A percentile compares a stretch with the other conserved stretches of the same genome.
Conservation (phyloP, 78 protist genomes). For the Polysphondylium violaceum region DNA sequence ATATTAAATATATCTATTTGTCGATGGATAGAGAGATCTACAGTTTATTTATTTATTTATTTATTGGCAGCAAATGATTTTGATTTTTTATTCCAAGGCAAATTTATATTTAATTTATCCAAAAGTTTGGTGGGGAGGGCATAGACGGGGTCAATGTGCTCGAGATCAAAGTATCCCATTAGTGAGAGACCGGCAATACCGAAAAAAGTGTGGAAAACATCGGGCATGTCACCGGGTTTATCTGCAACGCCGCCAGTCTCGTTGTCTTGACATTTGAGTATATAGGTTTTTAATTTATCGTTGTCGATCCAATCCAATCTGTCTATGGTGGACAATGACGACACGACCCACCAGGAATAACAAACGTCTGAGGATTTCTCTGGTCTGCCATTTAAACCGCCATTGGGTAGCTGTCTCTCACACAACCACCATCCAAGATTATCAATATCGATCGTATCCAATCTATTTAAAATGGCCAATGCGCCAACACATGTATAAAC, state of each 20-base stretch:
- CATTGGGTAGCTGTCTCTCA: constrained; percentile 97
- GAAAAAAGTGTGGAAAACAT: constrained; percentile 99
- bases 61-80: too few species aligned
- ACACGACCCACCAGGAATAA: constrained; percentile 99
- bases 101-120: constrained; percentile 19
- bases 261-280: constrained; percentile 95
- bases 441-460: constrained; percentile 87
- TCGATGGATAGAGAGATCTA: too few species aligned
- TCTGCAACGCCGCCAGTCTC: constrained; percentile 99
- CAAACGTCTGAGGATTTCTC: constrained; percentile 99
- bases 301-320: constrained; percentile 95
- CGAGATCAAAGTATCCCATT: constrained; percentile 67
- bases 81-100: constrained; percentile 52
- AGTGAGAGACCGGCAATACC: constrained; percentile 96
- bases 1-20: too few species aligned
- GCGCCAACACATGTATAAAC: constrained; percentile 98
- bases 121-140: constrained; percentile 64
- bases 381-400: constrained; percentile 99
- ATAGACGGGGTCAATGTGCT: constrained; percentile 81
- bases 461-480: constrained; percentile 89
- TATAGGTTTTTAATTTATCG: constrained; percentile 88
- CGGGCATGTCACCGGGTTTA: constrained; percentile 97
- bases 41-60: too few species aligned
- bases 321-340: constrained; percentile 90
- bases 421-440: constrained; percentile 98